A percentile compares a stretch with the other conserved stretches of the same genome.
These are phyloP conservation scores for Leccinum fuscescens DNA, from an alignment of 1,284 basidiomycete genomes.

Conservation along the genomic window DNA sequence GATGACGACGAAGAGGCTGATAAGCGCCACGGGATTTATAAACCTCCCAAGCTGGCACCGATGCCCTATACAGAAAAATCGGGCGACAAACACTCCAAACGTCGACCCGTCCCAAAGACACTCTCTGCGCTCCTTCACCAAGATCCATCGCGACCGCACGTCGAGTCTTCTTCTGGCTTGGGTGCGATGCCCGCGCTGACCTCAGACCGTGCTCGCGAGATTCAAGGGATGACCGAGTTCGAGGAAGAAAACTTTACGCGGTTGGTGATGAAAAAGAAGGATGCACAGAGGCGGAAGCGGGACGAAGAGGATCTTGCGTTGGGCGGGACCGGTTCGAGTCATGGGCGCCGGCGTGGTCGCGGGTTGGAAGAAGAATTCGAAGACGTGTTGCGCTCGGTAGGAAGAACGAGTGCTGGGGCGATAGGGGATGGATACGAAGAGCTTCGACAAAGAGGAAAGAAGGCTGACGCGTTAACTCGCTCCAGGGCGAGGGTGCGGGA, in stretches of 20 bases:
- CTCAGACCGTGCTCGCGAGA: conserved; percentile 71
- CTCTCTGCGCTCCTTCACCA: conserved; percentile 68
- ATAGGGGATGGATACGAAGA: conserved; percentile 73
- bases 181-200: conserved; percentile 57
- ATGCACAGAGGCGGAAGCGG: conserved; percentile 69
- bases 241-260: conserved; percentile 97
- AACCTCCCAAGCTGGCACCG: conserved; percentile 89
- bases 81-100: conserved; percentile 44
- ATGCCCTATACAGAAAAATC: conserved; percentile 81
- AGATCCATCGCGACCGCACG: conserved; percentile 40
- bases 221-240: conserved; percentile 85
- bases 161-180: conserved; percentile 55
- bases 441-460: conserved; percentile 65
- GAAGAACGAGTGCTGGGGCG: conserved; percentile 43
- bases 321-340: conserved; percentile 56
- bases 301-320: conserved; percentile 93
- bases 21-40: conserved; percentile 67
- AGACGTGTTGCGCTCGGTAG: conserved; percentile 68
- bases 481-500: conserved; percentile 43
- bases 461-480: conserved; percentile 54
- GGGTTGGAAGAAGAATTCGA: conserved; percentile 84
- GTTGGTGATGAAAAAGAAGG: conserved; percentile 89
- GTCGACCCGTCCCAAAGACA: conserved; percentile 63
- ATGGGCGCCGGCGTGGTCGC: conserved; percentile 61
- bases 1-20: conserved; percentile 32